Evolutionary conservation across 2,329 filamentous ascomycete species (phyloP).

Genomic region (Fusarium albosuccineum): DNA sequence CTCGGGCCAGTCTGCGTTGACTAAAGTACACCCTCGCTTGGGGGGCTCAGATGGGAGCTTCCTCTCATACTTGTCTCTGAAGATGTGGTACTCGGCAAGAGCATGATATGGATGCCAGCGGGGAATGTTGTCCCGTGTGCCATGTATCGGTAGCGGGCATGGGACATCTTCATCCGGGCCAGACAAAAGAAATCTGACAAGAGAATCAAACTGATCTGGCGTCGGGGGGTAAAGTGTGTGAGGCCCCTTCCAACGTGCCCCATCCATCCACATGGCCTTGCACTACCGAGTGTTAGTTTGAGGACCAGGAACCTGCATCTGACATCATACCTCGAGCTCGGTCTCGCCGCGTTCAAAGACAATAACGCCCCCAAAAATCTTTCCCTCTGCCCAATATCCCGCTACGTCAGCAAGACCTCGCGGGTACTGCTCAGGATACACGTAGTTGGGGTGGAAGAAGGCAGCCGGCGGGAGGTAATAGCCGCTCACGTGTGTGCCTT

Average conservation of each 20-base stretch:
- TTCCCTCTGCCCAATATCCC: conserved; percentile 34
- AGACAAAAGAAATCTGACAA: conserved; percentile 12
- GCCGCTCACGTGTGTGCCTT: no score
- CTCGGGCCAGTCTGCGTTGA: conserved; percentile 23
- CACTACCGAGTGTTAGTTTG: conserved; percentile 2
- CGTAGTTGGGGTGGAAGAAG: conserved; percentile 9
- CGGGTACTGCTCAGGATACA: conserved; percentile 7
- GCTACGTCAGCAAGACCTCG: conserved; percentile 7
- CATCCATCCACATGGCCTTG: conserved; percentile 17
- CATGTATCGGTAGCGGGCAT: conserved; percentile 13
- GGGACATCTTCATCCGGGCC: neutral
- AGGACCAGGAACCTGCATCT: neutral
- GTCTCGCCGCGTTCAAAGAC: conserved; percentile 26
- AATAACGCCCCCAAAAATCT: conserved; percentile 26
- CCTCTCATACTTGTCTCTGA: conserved; percentile 26
- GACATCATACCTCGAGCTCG: conserved; percentile 10
- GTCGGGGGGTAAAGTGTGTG: conserved; percentile 22
- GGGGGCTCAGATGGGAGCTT: neutral
- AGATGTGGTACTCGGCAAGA: conserved; percentile 19
- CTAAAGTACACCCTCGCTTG: neutral
- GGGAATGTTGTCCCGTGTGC: neutral
- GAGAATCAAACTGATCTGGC: conserved; percentile 8
- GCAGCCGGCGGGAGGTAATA: no score
- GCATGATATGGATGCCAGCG: conserved; percentile 22
- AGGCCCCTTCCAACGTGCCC: neutral